These are phyloP conservation scores for Aquilaria agallochum DNA, from an alignment of 441 rosid genomes.

Conservation along the genomic window DNA sequence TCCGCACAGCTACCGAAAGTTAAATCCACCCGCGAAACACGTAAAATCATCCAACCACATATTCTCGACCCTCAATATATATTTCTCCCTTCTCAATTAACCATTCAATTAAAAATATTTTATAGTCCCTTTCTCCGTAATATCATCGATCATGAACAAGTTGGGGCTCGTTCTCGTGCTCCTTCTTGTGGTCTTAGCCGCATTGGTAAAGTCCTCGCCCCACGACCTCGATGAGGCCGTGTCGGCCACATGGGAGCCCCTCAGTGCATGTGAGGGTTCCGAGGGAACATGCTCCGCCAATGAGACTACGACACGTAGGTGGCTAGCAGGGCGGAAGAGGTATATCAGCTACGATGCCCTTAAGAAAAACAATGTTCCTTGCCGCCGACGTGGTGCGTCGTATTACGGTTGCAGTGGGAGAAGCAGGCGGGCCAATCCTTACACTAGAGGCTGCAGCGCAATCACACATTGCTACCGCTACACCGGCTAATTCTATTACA, in stretches of 20 bases:
- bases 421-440: constrained; percentile 23
- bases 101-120: background rate
- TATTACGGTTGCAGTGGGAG: constrained; percentile 23
- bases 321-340: constrained; percentile 6
- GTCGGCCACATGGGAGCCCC: background rate
- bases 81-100: background rate
- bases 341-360: constrained; percentile 30
- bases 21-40: no score
- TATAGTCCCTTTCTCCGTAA: background rate
- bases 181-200: constrained; percentile 1
- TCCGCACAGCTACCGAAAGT: no score
- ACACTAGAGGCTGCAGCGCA: constrained; percentile 28
- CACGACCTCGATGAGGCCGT: constrained; percentile 6
- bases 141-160: constrained; percentile 7
- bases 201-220: constrained; percentile 7
- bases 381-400: constrained; percentile 26
- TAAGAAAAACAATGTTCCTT: constrained; percentile 20
- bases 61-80: no score
- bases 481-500: constrained; percentile 14
- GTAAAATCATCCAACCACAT: no score
- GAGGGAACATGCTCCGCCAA: no score
- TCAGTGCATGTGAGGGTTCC: no score
- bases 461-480: constrained; percentile 21
- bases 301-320: constrained; percentile 3
- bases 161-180: constrained; percentile 6